phyloP scores from a whole-genome alignment of 1,139 yeast species.

The Blastobotrys illinoisensis region DNA sequence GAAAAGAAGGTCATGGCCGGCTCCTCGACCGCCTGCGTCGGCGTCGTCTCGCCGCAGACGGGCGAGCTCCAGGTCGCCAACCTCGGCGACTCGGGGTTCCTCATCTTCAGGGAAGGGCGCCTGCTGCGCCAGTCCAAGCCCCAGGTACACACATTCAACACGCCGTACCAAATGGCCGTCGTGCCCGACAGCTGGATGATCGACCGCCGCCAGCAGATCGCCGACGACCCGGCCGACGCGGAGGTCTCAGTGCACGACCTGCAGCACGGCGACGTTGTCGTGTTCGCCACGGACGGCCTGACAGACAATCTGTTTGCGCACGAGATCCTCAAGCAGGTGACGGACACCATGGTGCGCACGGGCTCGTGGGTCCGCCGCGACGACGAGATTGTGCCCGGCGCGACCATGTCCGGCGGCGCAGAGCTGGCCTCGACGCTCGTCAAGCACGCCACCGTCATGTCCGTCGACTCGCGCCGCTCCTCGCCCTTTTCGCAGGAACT shows the following conservation, averaged over 20 bases:
- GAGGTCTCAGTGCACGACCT: conserved; percentile 34
- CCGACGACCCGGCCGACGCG: conserved; percentile 45
- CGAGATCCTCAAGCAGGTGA: conserved; percentile 54
- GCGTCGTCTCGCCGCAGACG: conserved; percentile 53
- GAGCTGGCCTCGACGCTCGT: conserved; percentile 57
- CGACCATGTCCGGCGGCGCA: conserved; percentile 28
- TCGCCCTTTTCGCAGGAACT: conserved; percentile 86
- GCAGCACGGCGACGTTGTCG: conserved; percentile 62
- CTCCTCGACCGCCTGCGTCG: conserved; percentile 92
- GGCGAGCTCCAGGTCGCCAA: conserved; percentile 63
- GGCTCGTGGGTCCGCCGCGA: conserved; percentile 15
- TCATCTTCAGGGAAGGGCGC: conserved; percentile 64
- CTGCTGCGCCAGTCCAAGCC: conserved; percentile 64
- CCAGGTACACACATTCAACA: conserved; percentile 85
- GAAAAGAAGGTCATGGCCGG: conserved; percentile 75
- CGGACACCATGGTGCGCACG: conserved; percentile 24
- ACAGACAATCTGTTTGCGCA: conserved; percentile 75
- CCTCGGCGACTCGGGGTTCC: conserved; percentile 94
- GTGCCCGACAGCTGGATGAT: conserved; percentile 55
- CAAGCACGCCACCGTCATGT: conserved; percentile 57
- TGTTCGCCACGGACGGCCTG: conserved; percentile 92
- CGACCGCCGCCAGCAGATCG: conserved; percentile 40
- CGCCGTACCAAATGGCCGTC: conserved; percentile 85
- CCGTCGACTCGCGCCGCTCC: conserved; percentile 68
- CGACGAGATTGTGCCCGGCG: conserved; percentile 14